Percentiles rank a stretch among this genome's conserved stretches.
Evolutionary conservation across 2,329 filamentous ascomycete species (phyloP).

Genomic region (Pseudohalonectria lignicola): DNA sequence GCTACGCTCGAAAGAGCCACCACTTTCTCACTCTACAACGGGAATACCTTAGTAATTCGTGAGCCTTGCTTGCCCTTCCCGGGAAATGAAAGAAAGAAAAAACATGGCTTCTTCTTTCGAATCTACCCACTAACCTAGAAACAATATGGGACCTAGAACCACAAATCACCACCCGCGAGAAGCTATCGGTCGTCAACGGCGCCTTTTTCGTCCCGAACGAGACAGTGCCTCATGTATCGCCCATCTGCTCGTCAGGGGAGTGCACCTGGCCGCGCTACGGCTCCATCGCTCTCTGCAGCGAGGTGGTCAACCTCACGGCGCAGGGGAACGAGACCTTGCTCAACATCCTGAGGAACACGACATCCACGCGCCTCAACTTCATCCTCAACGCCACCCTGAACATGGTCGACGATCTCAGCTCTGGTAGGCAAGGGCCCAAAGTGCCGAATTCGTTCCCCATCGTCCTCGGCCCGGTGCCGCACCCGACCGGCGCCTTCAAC

Average conservation of each 20-base stretch:
- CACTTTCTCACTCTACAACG: constrained; percentile 2
- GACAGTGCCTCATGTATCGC: neutral
- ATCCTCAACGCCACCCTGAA: constrained; percentile 5
- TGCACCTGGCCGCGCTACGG: constrained; percentile 9
- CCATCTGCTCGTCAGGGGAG: constrained; percentile 8
- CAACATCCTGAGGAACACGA: constrained; percentile 2
- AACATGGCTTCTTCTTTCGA: neutral
- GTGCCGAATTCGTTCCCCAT: constrained; percentile 7
- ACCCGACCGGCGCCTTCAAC: constrained; percentile 8
- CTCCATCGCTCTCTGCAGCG: constrained; percentile 10
- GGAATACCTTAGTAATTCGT: constrained; percentile 1
- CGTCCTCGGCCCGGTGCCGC: constrained; percentile 5
- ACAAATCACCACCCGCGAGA: neutral
- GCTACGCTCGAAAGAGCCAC: neutral
- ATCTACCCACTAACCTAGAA: neutral
- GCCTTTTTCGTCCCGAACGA: constrained; percentile 4
- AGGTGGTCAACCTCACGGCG: constrained; percentile 9
- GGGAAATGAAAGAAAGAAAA: neutral
- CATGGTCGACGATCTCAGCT: neutral
- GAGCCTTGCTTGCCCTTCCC: neutral
- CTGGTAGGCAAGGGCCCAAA: neutral
- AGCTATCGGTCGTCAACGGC: constrained; percentile 1
- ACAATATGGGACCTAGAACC: neutral
- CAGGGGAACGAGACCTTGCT: constrained; percentile 5
- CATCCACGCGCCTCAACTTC: constrained; percentile 5